phyloP scores from a whole-genome alignment of 768 basidiomycete genomes.

The Suillus discolor region DNA sequence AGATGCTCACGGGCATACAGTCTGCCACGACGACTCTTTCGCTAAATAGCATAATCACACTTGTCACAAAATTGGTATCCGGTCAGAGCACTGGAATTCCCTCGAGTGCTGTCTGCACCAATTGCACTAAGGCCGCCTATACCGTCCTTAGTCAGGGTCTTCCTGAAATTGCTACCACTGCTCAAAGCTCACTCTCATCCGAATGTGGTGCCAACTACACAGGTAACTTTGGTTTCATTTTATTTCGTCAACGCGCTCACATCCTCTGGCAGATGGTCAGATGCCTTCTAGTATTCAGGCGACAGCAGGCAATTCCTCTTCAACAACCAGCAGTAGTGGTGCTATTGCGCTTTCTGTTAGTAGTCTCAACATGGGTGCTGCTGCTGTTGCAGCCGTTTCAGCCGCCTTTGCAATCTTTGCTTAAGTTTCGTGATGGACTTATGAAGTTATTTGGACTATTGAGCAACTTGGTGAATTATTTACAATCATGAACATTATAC shows the following conservation, averaged over 20 bases:
- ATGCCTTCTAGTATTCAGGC: constrained; percentile 30
- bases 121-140: constrained; percentile 56
- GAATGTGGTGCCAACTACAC: constrained; percentile 55
- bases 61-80: constrained; percentile 13
- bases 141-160: constrained; percentile 40
- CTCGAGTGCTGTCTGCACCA: constrained; percentile 50
- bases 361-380: constrained; percentile 27
- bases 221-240: constrained; percentile 37
- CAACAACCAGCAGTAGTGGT: constrained; percentile 20
- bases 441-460: neutral
- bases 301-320: constrained; percentile 24
- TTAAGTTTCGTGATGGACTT: constrained; percentile 18
- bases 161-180: constrained; percentile 35
- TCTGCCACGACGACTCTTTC: constrained; percentile 25
- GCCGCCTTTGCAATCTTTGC: constrained; percentile 38
- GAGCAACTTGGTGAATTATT: neutral
- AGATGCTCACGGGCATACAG: constrained; percentile 58
- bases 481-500: neutral
- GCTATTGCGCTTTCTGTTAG: constrained; percentile 23
- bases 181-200: constrained; percentile 31
- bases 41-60: constrained; percentile 17
- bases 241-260: constrained; percentile 4
- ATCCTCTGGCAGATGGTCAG: constrained; percentile 29
- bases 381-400: constrained; percentile 34
- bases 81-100: constrained; percentile 20